These are phyloP conservation scores for Globisporangium middletonii DNA, from an alignment of 352 stramenopile genomes.

Conservation along the genomic window DNA sequence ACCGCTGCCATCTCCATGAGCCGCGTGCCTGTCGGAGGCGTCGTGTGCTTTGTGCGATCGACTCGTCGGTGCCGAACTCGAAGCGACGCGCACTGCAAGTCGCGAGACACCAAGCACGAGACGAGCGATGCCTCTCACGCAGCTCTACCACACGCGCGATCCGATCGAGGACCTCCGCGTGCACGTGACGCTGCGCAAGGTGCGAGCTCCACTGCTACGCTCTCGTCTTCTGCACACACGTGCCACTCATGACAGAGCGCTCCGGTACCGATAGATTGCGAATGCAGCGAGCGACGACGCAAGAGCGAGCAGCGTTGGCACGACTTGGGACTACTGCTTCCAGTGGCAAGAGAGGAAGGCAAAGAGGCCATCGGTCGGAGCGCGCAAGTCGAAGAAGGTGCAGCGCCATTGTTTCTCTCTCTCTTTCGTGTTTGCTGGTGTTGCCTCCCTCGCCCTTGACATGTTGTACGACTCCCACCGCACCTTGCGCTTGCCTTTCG, in stretches of 20 bases:
- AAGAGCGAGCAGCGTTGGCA: constrained; percentile 16
- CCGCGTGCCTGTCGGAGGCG: not conserved
- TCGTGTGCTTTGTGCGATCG: not conserved
- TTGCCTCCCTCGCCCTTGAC: not conserved
- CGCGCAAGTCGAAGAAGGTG: constrained; percentile 12
- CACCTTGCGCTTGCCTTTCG: no score
- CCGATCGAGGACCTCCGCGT: constrained; percentile 66
- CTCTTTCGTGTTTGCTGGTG: not conserved
- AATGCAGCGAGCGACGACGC: not conserved
- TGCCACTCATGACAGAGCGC: not conserved
- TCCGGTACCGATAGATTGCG: constrained; percentile 3
- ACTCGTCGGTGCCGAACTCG: not conserved
- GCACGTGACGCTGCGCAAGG: constrained; percentile 56
- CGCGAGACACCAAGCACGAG: not conserved
- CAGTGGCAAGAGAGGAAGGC: constrained; percentile 51
- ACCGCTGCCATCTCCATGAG: no score
- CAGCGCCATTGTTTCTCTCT: not conserved
- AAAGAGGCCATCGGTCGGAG: not conserved
- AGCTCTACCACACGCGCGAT: constrained; percentile 69
- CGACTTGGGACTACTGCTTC: constrained; percentile 41
- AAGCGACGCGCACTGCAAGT: not conserved
- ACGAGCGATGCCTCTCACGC: constrained; percentile 27
- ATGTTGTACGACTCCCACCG: no score
- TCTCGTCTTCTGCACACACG: not conserved
- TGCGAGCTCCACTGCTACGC: constrained; percentile 3